These are phyloP conservation scores for Fonsecaea multimorphosa DNA, from an alignment of 2,329 filamentous ascomycete species.

Conservation along the genomic window DNA sequence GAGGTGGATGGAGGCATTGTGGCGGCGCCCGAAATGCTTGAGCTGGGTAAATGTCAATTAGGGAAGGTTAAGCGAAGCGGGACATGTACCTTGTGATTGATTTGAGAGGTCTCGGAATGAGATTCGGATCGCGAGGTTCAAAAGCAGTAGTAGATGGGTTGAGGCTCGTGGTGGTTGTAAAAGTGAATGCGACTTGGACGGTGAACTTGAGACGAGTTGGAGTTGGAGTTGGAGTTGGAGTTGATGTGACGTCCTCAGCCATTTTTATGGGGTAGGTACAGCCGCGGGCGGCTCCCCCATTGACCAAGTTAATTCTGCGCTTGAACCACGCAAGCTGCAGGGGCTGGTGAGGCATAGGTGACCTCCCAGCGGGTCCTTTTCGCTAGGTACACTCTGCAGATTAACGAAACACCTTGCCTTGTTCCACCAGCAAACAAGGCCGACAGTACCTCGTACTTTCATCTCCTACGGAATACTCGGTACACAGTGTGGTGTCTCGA, in stretches of 20 bases:
- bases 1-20: constrained; percentile 35
- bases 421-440: constrained; percentile 3
- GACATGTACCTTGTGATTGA: neutral
- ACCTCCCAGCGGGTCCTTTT: too few species aligned
- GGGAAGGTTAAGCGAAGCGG: neutral
- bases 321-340: constrained; percentile 19
- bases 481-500: neutral
- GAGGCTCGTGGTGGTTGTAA: neutral
- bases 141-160: neutral
- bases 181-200: neutral
- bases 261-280: neutral
- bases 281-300: neutral
- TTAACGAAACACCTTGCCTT: constrained; percentile 6
- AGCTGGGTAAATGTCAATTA: neutral
- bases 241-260: neutral
- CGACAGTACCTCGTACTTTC: too few species aligned
- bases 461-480: neutral
- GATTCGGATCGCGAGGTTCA: neutral
- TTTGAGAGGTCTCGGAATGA: neutral
- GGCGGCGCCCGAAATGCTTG: neutral
- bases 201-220: neutral
- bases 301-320: neutral
- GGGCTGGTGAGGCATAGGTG: neutral
- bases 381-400: neutral
- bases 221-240: neutral